These are phyloP conservation scores for Pelargonium exstipulatum DNA, from an alignment of 441 rosid genomes.

Conservation along the genomic window DNA sequence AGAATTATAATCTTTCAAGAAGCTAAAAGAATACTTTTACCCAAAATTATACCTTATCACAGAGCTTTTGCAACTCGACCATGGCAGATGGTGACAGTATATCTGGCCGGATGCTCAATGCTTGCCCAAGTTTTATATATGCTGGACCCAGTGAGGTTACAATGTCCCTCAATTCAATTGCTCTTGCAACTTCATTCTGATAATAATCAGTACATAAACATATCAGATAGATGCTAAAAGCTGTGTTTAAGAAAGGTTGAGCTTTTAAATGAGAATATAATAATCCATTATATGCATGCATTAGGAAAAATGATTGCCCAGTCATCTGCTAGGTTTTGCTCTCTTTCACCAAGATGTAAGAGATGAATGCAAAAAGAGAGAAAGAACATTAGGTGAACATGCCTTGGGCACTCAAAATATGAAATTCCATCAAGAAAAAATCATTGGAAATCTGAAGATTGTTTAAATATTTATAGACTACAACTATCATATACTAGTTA, in stretches of 20 bases:
- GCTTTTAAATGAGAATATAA: background rate
- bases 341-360: background rate
- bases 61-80: slow-evolving; percentile 92
- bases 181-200: slow-evolving; percentile 95
- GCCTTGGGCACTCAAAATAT: background rate
- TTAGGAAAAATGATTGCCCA: background rate
- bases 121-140: slow-evolving; percentile 94
- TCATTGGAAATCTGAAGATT: background rate
- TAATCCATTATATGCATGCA: background rate
- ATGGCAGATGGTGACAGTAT: slow-evolving; percentile 87
- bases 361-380: slow-evolving; percentile 3
- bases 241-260: background rate
- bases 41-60: slow-evolving; percentile 70
- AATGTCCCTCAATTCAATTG: slow-evolving; percentile 91
- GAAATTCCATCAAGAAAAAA: background rate
- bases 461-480: background rate
- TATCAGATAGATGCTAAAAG: slow-evolving; percentile 16
- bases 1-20: background rate
- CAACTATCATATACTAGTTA: too few relatives aligned
- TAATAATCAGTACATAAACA: slow-evolving; percentile 14
- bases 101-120: slow-evolving; percentile 96
- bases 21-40: background rate
- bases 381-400: background rate
- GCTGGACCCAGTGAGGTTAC: slow-evolving; percentile 98
- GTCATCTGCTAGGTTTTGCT: background rate